Base-by-base conservation (phyloP, 768 basidiomycete species). In the Brasilioporus rufonigricans region DNA sequence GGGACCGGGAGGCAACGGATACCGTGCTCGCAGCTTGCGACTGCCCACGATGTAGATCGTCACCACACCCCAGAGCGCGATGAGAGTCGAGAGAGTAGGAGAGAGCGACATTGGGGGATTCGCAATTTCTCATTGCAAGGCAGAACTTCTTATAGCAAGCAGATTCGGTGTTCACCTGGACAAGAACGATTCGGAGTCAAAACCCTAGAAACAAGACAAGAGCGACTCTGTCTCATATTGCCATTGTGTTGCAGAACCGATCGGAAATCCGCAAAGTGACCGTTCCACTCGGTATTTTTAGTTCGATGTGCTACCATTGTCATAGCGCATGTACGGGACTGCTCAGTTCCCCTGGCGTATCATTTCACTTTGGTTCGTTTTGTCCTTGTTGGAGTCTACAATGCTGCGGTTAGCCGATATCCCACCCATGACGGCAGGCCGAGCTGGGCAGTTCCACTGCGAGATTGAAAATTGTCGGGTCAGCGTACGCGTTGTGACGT, bases 1-100 rank as follows among this genome's bases (percentile, higher is more conserved):
- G 2, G 84, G 84, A 16, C 84, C 84, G 29, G 84, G 83, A 12
- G 83, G 83, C 13, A 74, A 72, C 0, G 75, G 78, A 33, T 74
- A 69, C 6, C 52, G 53, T 12, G 52, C 13, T 38, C 59, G 50
- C 39, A 38, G 44, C 51, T 33, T 56, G 55, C 56, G 58, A 16
- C 23, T 65, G 43, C 48, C 26, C 18, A 57, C 47, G 10, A 68
- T 47, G 29, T 55, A 69, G 14, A 66, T 33, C 19, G 61, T 59
- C 19, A 62, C 54, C 3, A 54, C 38, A 38, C 56, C 60, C 49
- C 56, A 71, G 44, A 69, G 56, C 1, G 53, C 69, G 26, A 68
- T 52, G 31, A 69, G 53, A 24, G 57, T 26, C 1, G 56, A 44
- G 39, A 69, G 41, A 16, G 51, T 11, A 39, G 46, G 45, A 46